Conservation (phyloP, 1,139 yeast genomes). For the Hyphopichia pseudoburtonii region DNA sequence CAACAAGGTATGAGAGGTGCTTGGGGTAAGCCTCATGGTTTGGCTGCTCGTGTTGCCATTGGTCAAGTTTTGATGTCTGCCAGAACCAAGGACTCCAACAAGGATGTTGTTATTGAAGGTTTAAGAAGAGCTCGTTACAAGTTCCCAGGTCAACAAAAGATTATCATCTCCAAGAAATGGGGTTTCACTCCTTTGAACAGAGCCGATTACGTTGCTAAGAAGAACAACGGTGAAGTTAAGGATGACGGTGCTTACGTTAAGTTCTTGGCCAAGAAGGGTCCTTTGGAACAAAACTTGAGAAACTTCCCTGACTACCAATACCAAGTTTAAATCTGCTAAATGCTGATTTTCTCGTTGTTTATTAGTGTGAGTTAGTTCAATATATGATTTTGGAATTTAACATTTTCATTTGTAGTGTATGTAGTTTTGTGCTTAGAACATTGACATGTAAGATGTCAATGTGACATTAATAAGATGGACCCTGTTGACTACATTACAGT, state of each 20-base stretch:
- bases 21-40: constrained; percentile 99
- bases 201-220: constrained; percentile 91
- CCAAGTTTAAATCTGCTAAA: constrained; percentile 42
- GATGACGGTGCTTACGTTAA: constrained; percentile 99
- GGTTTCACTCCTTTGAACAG: constrained; percentile 99
- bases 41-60: constrained; percentile 98
- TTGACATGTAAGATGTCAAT: too few relatives aligned
- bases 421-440: too few relatives aligned
- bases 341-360: too few relatives aligned
- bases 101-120: constrained; percentile 97
- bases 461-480: too few relatives aligned
- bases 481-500: too few relatives aligned
- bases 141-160: constrained; percentile 99
- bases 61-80: constrained; percentile 98
- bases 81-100: constrained; percentile 97
- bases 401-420: too few relatives aligned
- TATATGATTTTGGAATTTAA: too few relatives aligned
- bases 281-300: constrained; percentile 85
- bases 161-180: constrained; percentile 99
- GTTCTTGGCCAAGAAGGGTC: constrained; percentile 97
- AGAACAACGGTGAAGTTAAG: constrained; percentile 96
- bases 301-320: constrained; percentile 92
- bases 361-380: too few relatives aligned
- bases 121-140: constrained; percentile 99
- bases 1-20: constrained; percentile 99